Base-by-base conservation (phyloP, 2,329 filamentous ascomycete genomes). In the Sporothrix globosa region DNA sequence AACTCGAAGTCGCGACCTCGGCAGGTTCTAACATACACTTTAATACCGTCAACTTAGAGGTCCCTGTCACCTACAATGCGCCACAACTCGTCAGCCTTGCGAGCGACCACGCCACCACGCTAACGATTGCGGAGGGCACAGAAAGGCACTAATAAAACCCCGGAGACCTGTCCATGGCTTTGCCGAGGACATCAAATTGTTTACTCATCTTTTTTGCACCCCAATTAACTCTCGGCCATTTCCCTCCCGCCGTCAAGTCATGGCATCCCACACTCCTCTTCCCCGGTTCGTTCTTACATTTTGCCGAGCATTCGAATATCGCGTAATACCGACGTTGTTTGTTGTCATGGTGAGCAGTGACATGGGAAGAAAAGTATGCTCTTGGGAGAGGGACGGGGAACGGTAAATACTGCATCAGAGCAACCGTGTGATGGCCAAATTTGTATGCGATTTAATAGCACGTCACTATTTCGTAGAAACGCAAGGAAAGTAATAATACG, bases 181-280 rank as follows among this genome's bases (percentile, higher is more conserved):
- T 66, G 44, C 61, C 61, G 61, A 66, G 61, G 34, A 34, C 34
- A 34, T 34, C 34, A 48, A 48, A 48, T 17, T 13, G 60, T 63
- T 63, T 63, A 63, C 60, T 63, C 60, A 63, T 63, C 60, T 24
- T 24, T 24, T 53, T 53, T 24, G 19, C 5, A n/a, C 17, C 10
- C n/a, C 19, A n/a, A n/a, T 19, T 9, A n/a, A 4, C 48, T 34
- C 34, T 7, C 34, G 34, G 34, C 30, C 11, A 10, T 19, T 9
- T 21, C 19, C n/a, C 2, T 52, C 6, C 50, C 50, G n/a, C n/a
- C n/a, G 50, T n/a, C 50, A 7, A 7, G 6, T 53, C 50, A 48
- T 19, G 4, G 14, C 34, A 44, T 61, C 56, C 34, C 56, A n/a
- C n/a, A 10, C 30, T 61, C 56, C 34, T 61, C 19, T 41, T 7